Evolutionary conservation across 805 yeast genomes (phyloP).

Genomic region (Kazachstania africana): DNA sequence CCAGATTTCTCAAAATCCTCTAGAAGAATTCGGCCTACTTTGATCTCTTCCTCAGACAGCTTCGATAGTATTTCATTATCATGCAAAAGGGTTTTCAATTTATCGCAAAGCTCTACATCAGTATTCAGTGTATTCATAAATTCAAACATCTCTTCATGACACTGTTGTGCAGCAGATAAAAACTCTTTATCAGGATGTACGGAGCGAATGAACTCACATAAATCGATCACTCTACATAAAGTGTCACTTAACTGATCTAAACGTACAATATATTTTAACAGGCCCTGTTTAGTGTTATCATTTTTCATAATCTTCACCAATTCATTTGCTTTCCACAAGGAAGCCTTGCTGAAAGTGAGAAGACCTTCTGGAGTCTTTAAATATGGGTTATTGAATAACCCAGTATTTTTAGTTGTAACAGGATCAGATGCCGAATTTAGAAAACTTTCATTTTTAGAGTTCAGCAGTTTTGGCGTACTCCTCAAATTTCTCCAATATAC

Average conservation of each 20-base stretch:
- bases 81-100: conserved; percentile 44
- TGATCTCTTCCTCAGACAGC: conserved; percentile 62
- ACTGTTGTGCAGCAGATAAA: conserved; percentile 70
- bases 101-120: conserved; percentile 54
- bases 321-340: conserved; percentile 52
- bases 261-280: conserved; percentile 42
- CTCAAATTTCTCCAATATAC: conserved; percentile 44
- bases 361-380: conserved; percentile 63
- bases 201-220: conserved; percentile 84
- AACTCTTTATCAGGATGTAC: conserved; percentile 69
- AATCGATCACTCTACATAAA: conserved; percentile 83
- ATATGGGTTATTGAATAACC: conserved; percentile 66
- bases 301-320: conserved; percentile 46
- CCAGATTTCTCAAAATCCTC: conserved; percentile 89
- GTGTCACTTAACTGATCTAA: conserved; percentile 81
- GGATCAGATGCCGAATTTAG: background rate
- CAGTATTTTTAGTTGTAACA: too few species aligned
- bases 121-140: conserved; percentile 91
- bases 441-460: background rate
- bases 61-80: conserved; percentile 18
- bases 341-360: conserved; percentile 48
- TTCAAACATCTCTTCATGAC: conserved; percentile 82
- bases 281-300: conserved; percentile 34
- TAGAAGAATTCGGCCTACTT: conserved; percentile 69
- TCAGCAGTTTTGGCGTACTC: conserved; percentile 18